Evolutionary conservation across 164 flowering plant species (phyloP).

Genomic region (Berberis vulgaris): DNA sequence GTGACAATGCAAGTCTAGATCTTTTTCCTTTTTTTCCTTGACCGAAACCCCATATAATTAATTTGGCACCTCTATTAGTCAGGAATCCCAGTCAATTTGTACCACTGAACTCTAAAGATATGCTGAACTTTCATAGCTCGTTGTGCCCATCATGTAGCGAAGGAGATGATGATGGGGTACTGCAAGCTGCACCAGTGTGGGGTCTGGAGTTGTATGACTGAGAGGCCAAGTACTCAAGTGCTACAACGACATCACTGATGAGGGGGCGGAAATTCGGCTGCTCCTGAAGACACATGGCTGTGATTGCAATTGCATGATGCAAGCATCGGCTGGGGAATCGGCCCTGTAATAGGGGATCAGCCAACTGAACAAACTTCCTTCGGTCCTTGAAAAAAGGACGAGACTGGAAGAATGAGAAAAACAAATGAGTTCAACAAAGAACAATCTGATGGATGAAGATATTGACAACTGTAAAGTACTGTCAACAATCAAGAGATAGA

Average conservation of each 20-base stretch:
- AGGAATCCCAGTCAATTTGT: neutral
- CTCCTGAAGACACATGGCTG: conserved; percentile 80
- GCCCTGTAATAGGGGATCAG: conserved; percentile 55
- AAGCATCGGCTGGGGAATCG: conserved; percentile 42
- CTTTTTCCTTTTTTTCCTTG: neutral
- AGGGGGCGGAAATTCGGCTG: conserved; percentile 58
- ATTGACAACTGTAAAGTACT: too few species aligned
- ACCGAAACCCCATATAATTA: neutral
- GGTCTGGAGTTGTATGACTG: conserved; percentile 27
- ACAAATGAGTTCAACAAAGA: too few species aligned
- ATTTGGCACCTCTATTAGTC: neutral
- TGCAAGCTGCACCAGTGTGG: conserved; percentile 4
- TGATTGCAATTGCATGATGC: conserved; percentile 58
- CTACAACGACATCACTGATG: conserved; percentile 59
- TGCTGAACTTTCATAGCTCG: neutral
- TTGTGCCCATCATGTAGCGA: conserved; percentile 2
- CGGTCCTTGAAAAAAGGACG: conserved; percentile 58
- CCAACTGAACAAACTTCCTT: conserved; percentile 45
- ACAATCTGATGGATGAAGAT: too few species aligned
- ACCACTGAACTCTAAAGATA: neutral
- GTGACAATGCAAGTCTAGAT: too few species aligned
- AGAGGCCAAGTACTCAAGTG: conserved; percentile 59
- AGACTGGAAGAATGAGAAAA: conserved; percentile 25
- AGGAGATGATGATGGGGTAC: conserved; percentile 19
- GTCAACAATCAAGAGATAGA: too few species aligned